A percentile compares a stretch with the other conserved stretches of the same genome.
phyloP scores from a whole-genome alignment of 495 filamentous ascomycete genomes.

The Eremomyces bilateralis region DNA sequence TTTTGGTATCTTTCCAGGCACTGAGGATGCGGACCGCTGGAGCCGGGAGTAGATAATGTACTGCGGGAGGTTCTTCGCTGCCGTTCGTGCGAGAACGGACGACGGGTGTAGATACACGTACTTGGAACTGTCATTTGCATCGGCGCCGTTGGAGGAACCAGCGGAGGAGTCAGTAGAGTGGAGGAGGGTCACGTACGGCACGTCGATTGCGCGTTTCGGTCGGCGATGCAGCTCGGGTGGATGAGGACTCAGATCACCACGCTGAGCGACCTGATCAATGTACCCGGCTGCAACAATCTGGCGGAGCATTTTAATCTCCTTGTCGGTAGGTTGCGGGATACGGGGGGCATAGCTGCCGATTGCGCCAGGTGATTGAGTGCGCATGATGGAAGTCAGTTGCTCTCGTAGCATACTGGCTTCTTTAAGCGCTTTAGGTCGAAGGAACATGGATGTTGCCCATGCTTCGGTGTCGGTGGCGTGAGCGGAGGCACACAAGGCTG shows the following conservation, averaged over 20 bases:
- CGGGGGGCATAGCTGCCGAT: slow-evolving; percentile 31
- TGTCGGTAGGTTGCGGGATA: slow-evolving; percentile 45
- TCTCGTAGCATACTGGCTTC: slow-evolving; percentile 64
- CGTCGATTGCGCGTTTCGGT: slow-evolving; percentile 62
- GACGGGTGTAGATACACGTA: slow-evolving; percentile 74
- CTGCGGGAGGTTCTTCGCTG: slow-evolving; percentile 53
- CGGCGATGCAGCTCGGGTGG: slow-evolving; percentile 50
- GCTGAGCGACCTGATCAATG: slow-evolving; percentile 87
- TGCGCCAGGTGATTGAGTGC: slow-evolving; percentile 47
- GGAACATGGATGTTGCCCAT: slow-evolving; percentile 66
- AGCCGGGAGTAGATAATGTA: slow-evolving; percentile 79
- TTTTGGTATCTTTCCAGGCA: slow-evolving; percentile 36
- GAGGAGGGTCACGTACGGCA: slow-evolving; percentile 76
- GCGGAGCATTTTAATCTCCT: slow-evolving; percentile 61
- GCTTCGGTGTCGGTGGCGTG: slow-evolving; percentile 44
- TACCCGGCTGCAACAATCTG: slow-evolving; percentile 85
- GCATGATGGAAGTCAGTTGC: slow-evolving; percentile 65
- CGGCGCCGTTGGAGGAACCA: neutral
- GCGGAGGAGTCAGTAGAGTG: too few species aligned
- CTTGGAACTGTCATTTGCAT: slow-evolving; percentile 20
- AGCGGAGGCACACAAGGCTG: slow-evolving; percentile 62
- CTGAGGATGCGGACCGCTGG: slow-evolving; percentile 38
- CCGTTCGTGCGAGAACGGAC: slow-evolving; percentile 49
- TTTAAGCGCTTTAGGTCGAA: slow-evolving; percentile 62
- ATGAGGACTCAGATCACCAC: slow-evolving; percentile 58